Percentiles rank a stretch among this genome's conserved stretches.
Conservation (phyloP, 2,329 filamentous ascomycete genomes). For the Colletotrichum musicola region DNA sequence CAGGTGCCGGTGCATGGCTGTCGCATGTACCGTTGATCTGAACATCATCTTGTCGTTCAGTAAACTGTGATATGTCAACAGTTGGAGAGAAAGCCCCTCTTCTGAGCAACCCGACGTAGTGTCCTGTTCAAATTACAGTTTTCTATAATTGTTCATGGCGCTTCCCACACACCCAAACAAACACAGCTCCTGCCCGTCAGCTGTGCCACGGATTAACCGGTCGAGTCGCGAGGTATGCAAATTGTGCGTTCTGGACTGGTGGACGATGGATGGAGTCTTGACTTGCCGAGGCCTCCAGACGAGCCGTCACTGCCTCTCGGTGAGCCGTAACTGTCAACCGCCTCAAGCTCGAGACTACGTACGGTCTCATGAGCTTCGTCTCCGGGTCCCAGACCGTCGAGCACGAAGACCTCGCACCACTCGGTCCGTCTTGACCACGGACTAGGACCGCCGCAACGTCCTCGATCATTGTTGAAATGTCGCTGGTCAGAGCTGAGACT, state of each 20-base stretch:
- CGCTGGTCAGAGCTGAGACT: conserved; percentile 18
- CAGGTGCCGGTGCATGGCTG: background rate
- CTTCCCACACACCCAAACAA: background rate
- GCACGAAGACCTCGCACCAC: background rate
- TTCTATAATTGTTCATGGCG: background rate
- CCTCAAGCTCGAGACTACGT: background rate
- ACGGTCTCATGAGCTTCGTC: background rate
- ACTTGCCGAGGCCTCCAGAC: background rate
- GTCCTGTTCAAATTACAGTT: background rate
- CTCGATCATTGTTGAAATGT: conserved; percentile 2
- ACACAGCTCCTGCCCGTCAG: too few relatives aligned
- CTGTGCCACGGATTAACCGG: too few relatives aligned
- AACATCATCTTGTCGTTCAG: conserved; percentile 18
- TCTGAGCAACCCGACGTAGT: background rate
- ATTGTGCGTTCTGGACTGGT: background rate
- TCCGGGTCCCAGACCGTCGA: background rate
- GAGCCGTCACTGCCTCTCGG: too few relatives aligned
- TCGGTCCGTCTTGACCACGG: background rate
- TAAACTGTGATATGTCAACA: conserved; percentile 13
- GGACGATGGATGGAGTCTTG: background rate
- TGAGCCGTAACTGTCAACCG: too few relatives aligned
- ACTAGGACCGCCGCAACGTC: background rate
- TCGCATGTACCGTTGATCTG: background rate
- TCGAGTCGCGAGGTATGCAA: background rate
- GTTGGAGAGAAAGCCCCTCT: background rate